Evolutionary conservation across 257 asterid species (phyloP), one percentile per base, ranked within the genome.

Genomic region (Solanum sejunctum): DNA sequence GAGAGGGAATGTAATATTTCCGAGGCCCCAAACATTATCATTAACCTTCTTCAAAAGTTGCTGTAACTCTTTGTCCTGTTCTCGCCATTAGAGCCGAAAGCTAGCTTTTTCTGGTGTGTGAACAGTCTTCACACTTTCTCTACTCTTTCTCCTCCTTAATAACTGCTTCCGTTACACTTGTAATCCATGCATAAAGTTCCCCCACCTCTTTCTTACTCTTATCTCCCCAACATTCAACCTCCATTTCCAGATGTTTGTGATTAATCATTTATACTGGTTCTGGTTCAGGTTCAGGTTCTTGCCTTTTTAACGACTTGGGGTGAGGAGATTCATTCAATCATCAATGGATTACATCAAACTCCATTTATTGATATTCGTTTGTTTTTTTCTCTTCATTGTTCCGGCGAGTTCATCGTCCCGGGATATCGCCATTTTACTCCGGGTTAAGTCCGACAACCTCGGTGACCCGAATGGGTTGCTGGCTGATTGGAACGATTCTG

Each of bases 391-490:
- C 80, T 12, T 84, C 81, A 75, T 89, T 18, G 36, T 85, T 77
- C 88, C 88, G 15, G 77, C 86, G 32, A 61, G 51, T 85, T 89
- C 94, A 36, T 88, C 89, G 8, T 88, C 26, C 88, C 88, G 91
- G 51, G 96, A 95, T 86, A 93, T 88, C 12, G 95, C 86, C 47
- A 85, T 93, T 78, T 87, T 95, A 78, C 94, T 93, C 20, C 90
- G 86, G 12, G 95, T 92, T 61, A 94, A 93, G 87, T 81, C 79
- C 79, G 87, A 70, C 51, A 93, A 88, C 43, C 92, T 95, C 82
- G 69, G 84, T 3, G 97, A 92, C 89, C 92, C 95, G 1, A 58
- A 54, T 43, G 90, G 88, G 0, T 43, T 55, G 39, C 94, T 95
- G 84, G 81, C 61, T 73, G 87, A 91, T 83, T 95, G 98, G 98